These are phyloP conservation scores for Kodamaea kaohsiungensis DNA, from an alignment of 805 yeast species.

Conservation along the genomic window DNA sequence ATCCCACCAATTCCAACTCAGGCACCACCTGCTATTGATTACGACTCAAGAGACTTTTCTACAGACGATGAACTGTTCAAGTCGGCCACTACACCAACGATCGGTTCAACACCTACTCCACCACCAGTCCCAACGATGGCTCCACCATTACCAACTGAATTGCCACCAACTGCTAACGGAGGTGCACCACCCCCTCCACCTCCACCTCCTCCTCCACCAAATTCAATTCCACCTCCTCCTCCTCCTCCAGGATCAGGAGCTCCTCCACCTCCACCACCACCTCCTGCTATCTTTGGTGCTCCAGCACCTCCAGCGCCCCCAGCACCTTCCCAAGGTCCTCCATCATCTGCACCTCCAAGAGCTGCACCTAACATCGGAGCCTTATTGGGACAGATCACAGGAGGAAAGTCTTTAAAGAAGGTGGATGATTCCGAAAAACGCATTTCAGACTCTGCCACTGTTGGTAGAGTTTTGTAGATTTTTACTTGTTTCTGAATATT, in stretches of 20 bases:
- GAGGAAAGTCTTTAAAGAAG: constrained; percentile 52
- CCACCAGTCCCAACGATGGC: constrained; percentile 25
- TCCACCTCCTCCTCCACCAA: constrained; percentile 21
- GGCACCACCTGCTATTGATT: constrained; percentile 9
- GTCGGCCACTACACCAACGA: constrained; percentile 9
- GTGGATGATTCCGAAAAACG: constrained; percentile 52
- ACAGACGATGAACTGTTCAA: constrained; percentile 11
- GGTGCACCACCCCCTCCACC: constrained; percentile 18
- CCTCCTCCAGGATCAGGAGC: constrained; percentile 14
- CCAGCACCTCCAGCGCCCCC: constrained; percentile 29
- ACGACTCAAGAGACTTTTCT: constrained; percentile 6
- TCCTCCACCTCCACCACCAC: constrained; percentile 28
- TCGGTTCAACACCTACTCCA: constrained; percentile 8
- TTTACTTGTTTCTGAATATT: constrained; percentile 3
- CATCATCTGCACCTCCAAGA: constrained; percentile 35
- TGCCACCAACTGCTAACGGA: constrained; percentile 23
- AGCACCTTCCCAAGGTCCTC: constrained; percentile 35
- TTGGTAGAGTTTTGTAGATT: constrained; percentile 50
- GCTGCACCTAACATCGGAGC: constrained; percentile 43
- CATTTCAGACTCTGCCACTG: constrained; percentile 46
- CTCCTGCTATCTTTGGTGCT: constrained; percentile 43
- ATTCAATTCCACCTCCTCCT: constrained; percentile 25
- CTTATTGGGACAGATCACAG: constrained; percentile 56
- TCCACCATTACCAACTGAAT: constrained; percentile 22
- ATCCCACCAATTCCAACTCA: constrained; percentile 20